Percentiles rank a stretch among this genome's conserved stretches.
phyloP scores from a whole-genome alignment of 2,329 filamentous ascomycete species.

The Hymenoscyphus infarciens region DNA sequence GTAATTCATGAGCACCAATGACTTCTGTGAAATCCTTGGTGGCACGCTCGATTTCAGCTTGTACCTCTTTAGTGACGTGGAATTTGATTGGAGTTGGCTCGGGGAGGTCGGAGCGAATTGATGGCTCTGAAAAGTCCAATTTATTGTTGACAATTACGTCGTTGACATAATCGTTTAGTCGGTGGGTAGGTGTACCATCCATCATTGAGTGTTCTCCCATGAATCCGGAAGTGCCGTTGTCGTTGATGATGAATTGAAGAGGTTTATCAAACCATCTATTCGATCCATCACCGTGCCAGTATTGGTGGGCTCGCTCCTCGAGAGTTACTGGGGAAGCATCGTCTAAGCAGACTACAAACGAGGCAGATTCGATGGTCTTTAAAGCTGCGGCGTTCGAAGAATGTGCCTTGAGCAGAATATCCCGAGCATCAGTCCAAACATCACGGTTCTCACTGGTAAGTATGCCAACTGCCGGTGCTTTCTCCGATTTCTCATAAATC shows the following conservation, averaged over 20 bases:
- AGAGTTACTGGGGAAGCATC: conserved; percentile 87
- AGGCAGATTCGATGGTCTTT: conserved; percentile 79
- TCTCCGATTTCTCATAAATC: conserved; percentile 75
- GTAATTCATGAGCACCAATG: conserved; percentile 84
- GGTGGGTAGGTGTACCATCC: conserved; percentile 97
- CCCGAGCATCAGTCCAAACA: conserved; percentile 81
- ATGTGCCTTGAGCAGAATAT: conserved; percentile 70
- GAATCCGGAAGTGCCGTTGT: conserved; percentile 96
- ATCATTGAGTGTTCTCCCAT: conserved; percentile 99
- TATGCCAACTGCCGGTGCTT: conserved; percentile 70
- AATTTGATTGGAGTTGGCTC: conserved; percentile 78
- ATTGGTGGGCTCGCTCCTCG: conserved; percentile 90
- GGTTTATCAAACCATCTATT: conserved; percentile 99
- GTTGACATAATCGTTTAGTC: conserved; percentile 93
- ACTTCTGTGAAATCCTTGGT: conserved; percentile 73
- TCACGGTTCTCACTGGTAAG: conserved; percentile 93
- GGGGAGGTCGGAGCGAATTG: conserved; percentile 75
- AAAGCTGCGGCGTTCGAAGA: conserved; percentile 75
- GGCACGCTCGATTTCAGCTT: conserved; percentile 75
- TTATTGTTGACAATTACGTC: conserved; percentile 91
- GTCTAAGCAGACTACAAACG: conserved; percentile 91
- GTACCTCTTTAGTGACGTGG: conserved; percentile 68
- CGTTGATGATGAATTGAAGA: conserved; percentile 94
- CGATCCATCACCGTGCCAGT: conserved; percentile 95
- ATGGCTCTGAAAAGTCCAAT: conserved; percentile 78